Conservation (phyloP, 176 grass and related monocot species). For the Ensete ventricosum region DNA sequence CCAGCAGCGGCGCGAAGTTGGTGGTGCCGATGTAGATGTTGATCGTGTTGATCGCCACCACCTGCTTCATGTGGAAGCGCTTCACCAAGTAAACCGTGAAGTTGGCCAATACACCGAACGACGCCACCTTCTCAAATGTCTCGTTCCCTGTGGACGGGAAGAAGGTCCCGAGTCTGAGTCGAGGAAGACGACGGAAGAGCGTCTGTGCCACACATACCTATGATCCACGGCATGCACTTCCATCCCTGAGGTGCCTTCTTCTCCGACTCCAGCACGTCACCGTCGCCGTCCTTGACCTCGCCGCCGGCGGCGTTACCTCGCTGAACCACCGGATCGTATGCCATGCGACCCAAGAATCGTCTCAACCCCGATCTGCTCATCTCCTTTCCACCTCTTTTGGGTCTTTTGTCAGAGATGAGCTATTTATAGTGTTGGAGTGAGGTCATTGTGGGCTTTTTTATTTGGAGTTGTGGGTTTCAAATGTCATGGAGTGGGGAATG, state of each 20-base stretch:
- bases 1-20: constrained; percentile 34
- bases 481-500: no score
- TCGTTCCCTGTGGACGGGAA: constrained; percentile 2
- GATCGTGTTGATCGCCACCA: constrained; percentile 28
- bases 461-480: no score
- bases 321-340: background rate
- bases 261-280: background rate
- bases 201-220: constrained; percentile 13
- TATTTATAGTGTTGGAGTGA: no score
- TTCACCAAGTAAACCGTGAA: constrained; percentile 36
- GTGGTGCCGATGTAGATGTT: constrained; percentile 33
- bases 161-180: background rate
- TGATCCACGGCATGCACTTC: constrained; percentile 45
- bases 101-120: constrained; percentile 34
- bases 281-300: background rate
- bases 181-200: background rate
- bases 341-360: background rate
- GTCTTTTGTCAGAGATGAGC: no score
- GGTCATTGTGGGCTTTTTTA: no score
- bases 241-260: constrained; percentile 26
- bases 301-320: background rate
- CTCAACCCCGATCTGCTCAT: background rate
- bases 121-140: constrained; percentile 35
- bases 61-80: constrained; percentile 23
- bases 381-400: background rate